Conservation (phyloP, 164 flowering plant species). For the Vitis rupestris region DNA sequence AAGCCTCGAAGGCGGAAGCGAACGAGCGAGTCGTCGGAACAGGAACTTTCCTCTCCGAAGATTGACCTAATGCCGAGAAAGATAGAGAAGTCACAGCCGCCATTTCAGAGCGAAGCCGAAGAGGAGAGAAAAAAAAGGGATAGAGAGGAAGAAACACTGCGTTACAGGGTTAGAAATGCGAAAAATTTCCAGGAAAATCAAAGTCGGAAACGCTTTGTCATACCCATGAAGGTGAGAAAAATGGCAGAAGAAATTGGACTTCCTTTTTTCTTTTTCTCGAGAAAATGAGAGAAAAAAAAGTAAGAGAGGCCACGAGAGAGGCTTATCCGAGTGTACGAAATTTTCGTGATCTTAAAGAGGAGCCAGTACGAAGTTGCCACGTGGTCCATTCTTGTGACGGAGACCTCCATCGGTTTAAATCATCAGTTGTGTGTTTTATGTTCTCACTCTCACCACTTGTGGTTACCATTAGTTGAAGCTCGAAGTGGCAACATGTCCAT, state of each 20-base stretch:
- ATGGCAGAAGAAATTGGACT: not conserved
- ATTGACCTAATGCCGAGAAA: constrained; percentile 35
- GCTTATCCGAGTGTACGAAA: constrained; percentile 21
- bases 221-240: constrained; percentile 6
- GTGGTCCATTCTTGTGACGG: constrained; percentile 8
- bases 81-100: constrained; percentile 49
- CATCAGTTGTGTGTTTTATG: too few relatives aligned
- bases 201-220: not conserved
- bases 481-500: not conserved
- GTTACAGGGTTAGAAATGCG: too few relatives aligned
- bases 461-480: not conserved
- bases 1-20: constrained; percentile 18
- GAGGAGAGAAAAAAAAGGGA: not conserved
- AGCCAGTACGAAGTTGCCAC: constrained; percentile 10
- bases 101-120: constrained; percentile 17
- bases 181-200: constrained; percentile 1
- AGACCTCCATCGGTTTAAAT: not conserved
- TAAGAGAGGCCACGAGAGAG: not conserved
- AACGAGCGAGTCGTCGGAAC: constrained; percentile 16
- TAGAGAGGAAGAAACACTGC: not conserved
- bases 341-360: not conserved
- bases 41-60: constrained; percentile 30
- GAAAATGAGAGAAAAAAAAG: constrained; percentile 2
- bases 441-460: not conserved
- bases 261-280: not conserved